Conservation (phyloP, 441 rosid genomes). For the Cnidoscolus chayamansa region DNA sequence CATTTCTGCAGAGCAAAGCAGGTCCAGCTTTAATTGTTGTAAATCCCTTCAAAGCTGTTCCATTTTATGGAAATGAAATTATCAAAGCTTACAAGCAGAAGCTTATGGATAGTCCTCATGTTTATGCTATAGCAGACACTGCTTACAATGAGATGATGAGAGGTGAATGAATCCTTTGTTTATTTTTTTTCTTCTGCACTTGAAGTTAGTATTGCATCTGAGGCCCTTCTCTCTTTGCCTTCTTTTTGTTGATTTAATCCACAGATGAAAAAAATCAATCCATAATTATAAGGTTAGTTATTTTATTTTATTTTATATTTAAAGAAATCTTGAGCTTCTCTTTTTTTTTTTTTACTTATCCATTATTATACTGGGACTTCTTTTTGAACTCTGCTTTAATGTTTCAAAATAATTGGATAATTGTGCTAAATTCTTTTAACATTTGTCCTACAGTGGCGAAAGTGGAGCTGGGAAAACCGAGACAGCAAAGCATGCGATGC, state of each 20-base stretch:
- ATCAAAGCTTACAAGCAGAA: slow-evolving; percentile 61
- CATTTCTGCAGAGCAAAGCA: slow-evolving; percentile 70
- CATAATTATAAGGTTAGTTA: slow-evolving; percentile 65
- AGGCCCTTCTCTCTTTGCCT: slow-evolving; percentile 8
- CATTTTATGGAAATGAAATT: slow-evolving; percentile 61
- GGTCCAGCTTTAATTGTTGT: slow-evolving; percentile 86
- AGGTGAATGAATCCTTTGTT: slow-evolving; percentile 44
- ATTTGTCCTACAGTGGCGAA: slow-evolving; percentile 71
- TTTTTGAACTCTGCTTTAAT: slow-evolving; percentile 4
- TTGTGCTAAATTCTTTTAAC: slow-evolving; percentile 11
- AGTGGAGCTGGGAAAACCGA: slow-evolving; percentile 99
- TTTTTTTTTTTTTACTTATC: slow-evolving; percentile 7
- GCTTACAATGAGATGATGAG: slow-evolving; percentile 92
- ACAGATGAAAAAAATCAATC: slow-evolving; percentile 74
- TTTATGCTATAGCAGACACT: slow-evolving; percentile 71
- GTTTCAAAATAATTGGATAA: slow-evolving; percentile 11
- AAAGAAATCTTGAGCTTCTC: slow-evolving; percentile 4
- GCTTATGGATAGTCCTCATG: slow-evolving; percentile 66
- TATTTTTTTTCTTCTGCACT: slow-evolving; percentile 8
- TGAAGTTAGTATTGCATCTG: slow-evolving; percentile 23
- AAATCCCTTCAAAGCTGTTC: slow-evolving; percentile 74
- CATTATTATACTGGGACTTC: slow-evolving; percentile 9
- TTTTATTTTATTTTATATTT: slow-evolving; percentile 1
- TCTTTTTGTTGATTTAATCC: slow-evolving; percentile 22
- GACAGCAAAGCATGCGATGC: slow-evolving; percentile 92